These are phyloP conservation scores for Hevea brasiliensis DNA, from an alignment of 345 rosid species.

Conservation along the genomic window DNA sequence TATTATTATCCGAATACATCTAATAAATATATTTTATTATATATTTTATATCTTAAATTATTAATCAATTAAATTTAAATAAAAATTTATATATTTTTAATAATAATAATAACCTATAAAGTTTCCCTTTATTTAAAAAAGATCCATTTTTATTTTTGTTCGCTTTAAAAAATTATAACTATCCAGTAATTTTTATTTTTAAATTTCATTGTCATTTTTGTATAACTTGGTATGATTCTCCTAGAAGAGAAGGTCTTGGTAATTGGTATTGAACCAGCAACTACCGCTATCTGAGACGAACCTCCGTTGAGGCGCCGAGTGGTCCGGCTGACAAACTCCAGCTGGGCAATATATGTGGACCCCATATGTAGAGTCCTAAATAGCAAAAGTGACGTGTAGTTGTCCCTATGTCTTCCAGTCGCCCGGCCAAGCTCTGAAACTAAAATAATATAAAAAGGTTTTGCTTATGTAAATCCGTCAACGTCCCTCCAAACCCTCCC, in stretches of 20 bases:
- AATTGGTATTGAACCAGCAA: slow-evolving; percentile 30
- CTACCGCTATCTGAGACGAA: slow-evolving; percentile 34
- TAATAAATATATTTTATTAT: too few species aligned
- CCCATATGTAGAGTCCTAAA: slow-evolving; percentile 40
- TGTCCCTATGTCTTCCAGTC: slow-evolving; percentile 42
- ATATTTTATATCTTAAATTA: too few species aligned
- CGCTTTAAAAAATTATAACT: too few species aligned
- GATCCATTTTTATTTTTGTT: too few species aligned
- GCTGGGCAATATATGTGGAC: slow-evolving; percentile 52
- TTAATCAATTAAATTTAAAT: too few species aligned
- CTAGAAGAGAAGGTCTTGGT: not conserved
- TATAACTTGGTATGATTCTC: too few species aligned
- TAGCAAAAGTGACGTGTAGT: slow-evolving; percentile 30
- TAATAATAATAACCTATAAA: too few species aligned
- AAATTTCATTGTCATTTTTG: too few species aligned
- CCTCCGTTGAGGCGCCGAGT: slow-evolving; percentile 42
- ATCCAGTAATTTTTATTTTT: too few species aligned
- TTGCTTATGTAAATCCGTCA: not conserved
- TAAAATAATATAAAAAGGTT: slow-evolving; percentile 2
- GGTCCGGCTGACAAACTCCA: slow-evolving; percentile 35
- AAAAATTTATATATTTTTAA: too few species aligned
- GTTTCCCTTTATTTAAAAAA: too few species aligned
- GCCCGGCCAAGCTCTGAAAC: slow-evolving; percentile 28
- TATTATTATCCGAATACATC: too few species aligned
- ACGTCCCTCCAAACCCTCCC: not conserved